These are phyloP conservation scores for Acanthamoeba triangularis DNA, from an alignment of 208 protist genomes.

Conservation along the genomic window DNA sequence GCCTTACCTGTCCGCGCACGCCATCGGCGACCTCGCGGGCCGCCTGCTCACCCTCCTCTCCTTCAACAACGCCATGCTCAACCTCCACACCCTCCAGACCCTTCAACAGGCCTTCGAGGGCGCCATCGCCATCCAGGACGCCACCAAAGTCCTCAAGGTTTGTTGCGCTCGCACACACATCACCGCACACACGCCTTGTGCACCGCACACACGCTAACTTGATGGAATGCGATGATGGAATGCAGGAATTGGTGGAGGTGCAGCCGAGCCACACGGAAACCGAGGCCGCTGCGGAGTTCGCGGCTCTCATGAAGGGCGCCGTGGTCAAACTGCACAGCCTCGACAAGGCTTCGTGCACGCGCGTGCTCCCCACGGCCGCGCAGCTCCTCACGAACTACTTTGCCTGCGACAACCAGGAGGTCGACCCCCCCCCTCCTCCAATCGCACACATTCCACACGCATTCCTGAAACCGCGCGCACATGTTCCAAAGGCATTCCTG, in stretches of 20 bases:
- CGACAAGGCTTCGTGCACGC: background rate
- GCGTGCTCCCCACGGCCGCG: background rate
- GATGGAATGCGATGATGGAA: too few species aligned
- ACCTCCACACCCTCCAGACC: slow-evolving; percentile 4
- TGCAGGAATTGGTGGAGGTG: background rate
- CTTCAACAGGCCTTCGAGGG: slow-evolving; percentile 17
- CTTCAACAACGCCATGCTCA: slow-evolving; percentile 13
- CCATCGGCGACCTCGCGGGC: background rate
- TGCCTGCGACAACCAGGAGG: slow-evolving; percentile 9
- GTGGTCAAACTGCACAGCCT: background rate
- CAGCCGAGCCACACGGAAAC: slow-evolving; percentile 35
- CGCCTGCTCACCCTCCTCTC: background rate
- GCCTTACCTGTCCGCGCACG: background rate
- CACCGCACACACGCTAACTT: too few species aligned
- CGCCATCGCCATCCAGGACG: slow-evolving; percentile 3
- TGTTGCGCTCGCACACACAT: too few species aligned
- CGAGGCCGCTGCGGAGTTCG: background rate
- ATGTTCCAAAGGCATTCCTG: too few species aligned
- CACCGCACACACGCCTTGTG: too few species aligned
- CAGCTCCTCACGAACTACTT: slow-evolving; percentile 26
- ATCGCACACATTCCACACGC: too few species aligned
- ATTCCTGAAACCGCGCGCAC: too few species aligned
- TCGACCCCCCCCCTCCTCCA: background rate
- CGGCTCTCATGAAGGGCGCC: background rate
- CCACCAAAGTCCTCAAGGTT: background rate